Base-by-base conservation (phyloP, 352 stramenopile genomes). In the Globisporangium polare region DNA sequence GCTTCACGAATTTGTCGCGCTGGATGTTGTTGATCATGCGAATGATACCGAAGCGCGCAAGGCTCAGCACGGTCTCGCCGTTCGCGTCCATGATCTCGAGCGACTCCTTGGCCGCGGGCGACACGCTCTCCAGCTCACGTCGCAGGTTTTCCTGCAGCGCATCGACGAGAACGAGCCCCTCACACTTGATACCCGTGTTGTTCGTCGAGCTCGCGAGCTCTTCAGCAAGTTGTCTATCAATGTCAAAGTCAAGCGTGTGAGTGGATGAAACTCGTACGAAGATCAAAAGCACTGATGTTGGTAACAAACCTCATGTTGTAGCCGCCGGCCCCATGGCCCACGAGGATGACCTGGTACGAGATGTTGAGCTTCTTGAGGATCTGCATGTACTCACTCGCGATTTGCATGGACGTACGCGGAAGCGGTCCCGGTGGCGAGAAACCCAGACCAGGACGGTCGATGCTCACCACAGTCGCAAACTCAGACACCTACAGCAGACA, bases 101-200 rank as follows among this genome's bases (percentile, higher is more conserved):
- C 35, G 80, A 75, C 59, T 79, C 66, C 17, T 73, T 71, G 26
- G 90, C 80, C 0, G 65, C 62, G 17, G 83, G 72, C n/a, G 84
- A 86, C 17, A 93, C 72, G 46, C 69, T 79, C 37, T 91, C 81
- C 31, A 93, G 63, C 22, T 89, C 78, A 0, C 43, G 35, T 3
- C 77, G 79, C 33, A 93, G 46, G 39, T 88, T 75, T 62, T 93
- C 83, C 65, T 92, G 71, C 17, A 90, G 66, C 2, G 78, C 74
- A 35, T 93, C 83, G 5, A 93, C 78, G 6, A 93, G 62, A n/a
- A 93, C 83, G 2, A 93, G 62, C 0, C 83, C 83, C 31, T 84
- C 53, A 62, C 80, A 90, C 39, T 74, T 74, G 13, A 68, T 15
- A 2, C 53, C 37, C 10, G 60, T 66, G 8, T 47, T 45, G 29